Percentiles rank a stretch among this genome's conserved stretches.
These are phyloP conservation scores for Colletotrichum sp. DNA, from an alignment of 2,329 filamentous ascomycete species.

Conservation along the genomic window DNA sequence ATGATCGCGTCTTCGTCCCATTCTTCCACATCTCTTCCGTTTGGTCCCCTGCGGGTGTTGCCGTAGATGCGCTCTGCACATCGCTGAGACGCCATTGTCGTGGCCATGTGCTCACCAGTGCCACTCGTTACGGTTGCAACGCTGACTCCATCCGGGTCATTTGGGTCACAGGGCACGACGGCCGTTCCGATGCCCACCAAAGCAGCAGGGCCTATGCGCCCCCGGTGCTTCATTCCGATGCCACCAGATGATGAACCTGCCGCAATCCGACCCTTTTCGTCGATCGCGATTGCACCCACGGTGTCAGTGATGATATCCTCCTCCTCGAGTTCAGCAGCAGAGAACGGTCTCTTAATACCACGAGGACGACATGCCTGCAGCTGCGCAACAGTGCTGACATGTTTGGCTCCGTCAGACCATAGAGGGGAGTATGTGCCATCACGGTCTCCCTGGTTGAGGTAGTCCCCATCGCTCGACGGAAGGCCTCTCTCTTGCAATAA, in stretches of 20 bases:
- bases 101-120: conserved; percentile 97
- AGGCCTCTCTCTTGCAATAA: background rate
- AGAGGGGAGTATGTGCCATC: conserved; percentile 20
- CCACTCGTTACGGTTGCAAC: conserved; percentile 91
- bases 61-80: conserved; percentile 87
- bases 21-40: conserved; percentile 67
- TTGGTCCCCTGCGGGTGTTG: conserved; percentile 62
- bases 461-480: background rate
- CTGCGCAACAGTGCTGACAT: conserved; percentile 10
- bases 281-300: conserved; percentile 93
- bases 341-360: conserved; percentile 39
- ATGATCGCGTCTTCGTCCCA: conserved; percentile 80
- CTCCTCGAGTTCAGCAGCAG: conserved; percentile 24
- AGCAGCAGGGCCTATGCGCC: conserved; percentile 89
- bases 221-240: conserved; percentile 97
- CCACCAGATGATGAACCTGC: conserved; percentile 96
- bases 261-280: conserved; percentile 84
- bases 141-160: conserved; percentile 70
- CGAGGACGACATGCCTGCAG: conserved; percentile 25
- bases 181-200: conserved; percentile 90
- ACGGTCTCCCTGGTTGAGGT: conserved; percentile 12
- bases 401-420: conserved; percentile 5
- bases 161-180: conserved; percentile 77
- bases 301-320: conserved; percentile 85
- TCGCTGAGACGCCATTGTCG: conserved; percentile 86